A percentile compares a stretch with the other conserved stretches of the same genome.
Evolutionary conservation across 1,284 basidiomycete species (phyloP).

Genomic region (Rhodotorula sp.): DNA sequence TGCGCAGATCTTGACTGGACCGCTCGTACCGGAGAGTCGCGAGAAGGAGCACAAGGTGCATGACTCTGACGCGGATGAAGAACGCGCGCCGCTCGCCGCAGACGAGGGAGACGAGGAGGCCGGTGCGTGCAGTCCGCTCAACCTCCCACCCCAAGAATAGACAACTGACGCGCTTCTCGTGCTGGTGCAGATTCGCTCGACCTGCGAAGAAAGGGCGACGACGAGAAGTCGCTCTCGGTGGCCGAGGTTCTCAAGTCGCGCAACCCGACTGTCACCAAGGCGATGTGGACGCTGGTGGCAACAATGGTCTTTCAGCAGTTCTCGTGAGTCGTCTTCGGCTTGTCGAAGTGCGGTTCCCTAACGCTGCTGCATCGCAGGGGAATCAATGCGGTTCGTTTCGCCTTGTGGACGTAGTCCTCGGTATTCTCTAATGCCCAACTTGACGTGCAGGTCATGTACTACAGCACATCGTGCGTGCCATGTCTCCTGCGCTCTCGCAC

Average conservation of each 20-base stretch:
- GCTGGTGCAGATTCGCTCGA: background rate
- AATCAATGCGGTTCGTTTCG: conserved; percentile 14
- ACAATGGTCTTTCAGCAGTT: conserved; percentile 36
- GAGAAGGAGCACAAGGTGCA: background rate
- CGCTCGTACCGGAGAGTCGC: conserved; percentile 22
- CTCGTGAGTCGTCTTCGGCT: conserved; percentile 38
- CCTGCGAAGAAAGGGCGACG: background rate
- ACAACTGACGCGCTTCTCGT: background rate
- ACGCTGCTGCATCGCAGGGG: conserved; percentile 9
- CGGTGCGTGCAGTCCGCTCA: background rate
- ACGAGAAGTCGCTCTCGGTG: conserved; percentile 11
- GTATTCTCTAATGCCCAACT: background rate
- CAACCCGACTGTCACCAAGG: conserved; percentile 18
- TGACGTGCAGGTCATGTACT: conserved; percentile 18
- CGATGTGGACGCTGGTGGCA: conserved; percentile 24
- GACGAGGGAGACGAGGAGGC: conserved; percentile 15
- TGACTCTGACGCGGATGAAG: conserved; percentile 1
- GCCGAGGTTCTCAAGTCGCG: conserved; percentile 18
- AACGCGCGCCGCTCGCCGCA: background rate
- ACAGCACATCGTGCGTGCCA: conserved; percentile 12
- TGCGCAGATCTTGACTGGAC: conserved; percentile 16
- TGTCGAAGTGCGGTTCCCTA: background rate
- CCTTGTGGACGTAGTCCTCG: background rate
- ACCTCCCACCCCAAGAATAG: too few species aligned
- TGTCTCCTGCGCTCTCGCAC: background rate